Evolutionary conservation across 177 flowering plant species (phyloP).

Genomic region (Tripterygium wilfordii): DNA sequence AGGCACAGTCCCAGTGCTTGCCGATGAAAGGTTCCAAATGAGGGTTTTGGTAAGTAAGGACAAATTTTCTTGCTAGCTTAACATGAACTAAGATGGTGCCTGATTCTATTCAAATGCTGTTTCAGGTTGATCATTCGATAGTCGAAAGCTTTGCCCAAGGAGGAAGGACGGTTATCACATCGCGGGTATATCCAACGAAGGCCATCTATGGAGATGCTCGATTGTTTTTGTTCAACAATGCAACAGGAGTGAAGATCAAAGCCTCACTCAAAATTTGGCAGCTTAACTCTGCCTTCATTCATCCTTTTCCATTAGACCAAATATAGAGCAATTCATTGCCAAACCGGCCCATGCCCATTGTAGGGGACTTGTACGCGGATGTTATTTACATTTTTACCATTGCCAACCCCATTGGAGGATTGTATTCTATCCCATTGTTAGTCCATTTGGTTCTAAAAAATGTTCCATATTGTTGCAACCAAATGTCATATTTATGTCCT

Average conservation of each 20-base stretch:
- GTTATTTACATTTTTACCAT: too few species aligned
- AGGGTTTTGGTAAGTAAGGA: conserved; percentile 41
- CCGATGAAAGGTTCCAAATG: conserved; percentile 34
- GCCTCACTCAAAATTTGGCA: conserved; percentile 44
- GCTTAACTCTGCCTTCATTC: conserved; percentile 44
- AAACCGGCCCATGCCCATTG: too few species aligned
- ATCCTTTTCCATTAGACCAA: conserved; percentile 31
- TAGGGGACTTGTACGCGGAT: too few species aligned
- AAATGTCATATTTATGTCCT: too few species aligned
- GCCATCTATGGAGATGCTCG: conserved; percentile 46
- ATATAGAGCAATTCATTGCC: neutral
- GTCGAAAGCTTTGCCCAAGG: conserved; percentile 62
- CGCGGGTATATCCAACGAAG: conserved; percentile 53
- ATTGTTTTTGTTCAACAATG: conserved; percentile 55
- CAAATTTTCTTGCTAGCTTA: neutral
- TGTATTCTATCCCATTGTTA: too few species aligned
- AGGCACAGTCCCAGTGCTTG: conserved; percentile 41
- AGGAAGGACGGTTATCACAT: conserved; percentile 47
- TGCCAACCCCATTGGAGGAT: too few species aligned
- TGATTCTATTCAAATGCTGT: neutral
- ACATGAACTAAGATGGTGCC: neutral
- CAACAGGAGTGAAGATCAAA: conserved; percentile 36
- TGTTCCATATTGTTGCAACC: too few species aligned
- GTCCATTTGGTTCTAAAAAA: too few species aligned
- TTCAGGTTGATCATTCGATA: conserved; percentile 63